Evolutionary conservation across 2,329 filamentous ascomycete species (phyloP).

Genomic region (Daldinia sp.): DNA sequence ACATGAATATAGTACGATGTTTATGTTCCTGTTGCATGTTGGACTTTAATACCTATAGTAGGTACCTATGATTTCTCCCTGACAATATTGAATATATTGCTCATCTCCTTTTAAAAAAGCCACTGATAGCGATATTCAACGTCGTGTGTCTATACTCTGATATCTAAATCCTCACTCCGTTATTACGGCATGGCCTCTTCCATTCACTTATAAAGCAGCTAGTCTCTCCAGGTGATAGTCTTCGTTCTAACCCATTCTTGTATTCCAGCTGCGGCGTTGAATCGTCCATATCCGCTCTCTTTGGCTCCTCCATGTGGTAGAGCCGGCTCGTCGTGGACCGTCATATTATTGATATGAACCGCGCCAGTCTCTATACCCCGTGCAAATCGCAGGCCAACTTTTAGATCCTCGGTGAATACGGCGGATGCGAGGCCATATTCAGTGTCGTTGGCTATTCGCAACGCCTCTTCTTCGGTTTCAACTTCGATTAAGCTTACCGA

Average conservation of each 20-base stretch:
- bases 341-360: slow-evolving; percentile 59
- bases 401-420: slow-evolving; percentile 73
- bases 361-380: slow-evolving; percentile 67
- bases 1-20: not conserved
- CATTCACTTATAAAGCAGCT: slow-evolving; percentile 3
- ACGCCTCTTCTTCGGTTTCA: slow-evolving; percentile 71
- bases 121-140: not conserved
- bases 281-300: slow-evolving; percentile 58
- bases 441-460: slow-evolving; percentile 75
- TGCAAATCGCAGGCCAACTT: slow-evolving; percentile 64
- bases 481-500: slow-evolving; percentile 71
- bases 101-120: not conserved
- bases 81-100: not conserved
- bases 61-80: not conserved
- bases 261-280: slow-evolving; percentile 50
- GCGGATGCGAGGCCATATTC: slow-evolving; percentile 75
- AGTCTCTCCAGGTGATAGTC: slow-evolving; percentile 51
- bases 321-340: slow-evolving; percentile 58
- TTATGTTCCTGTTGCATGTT: not conserved
- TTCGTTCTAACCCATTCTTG: slow-evolving; percentile 52
- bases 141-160: not conserved
- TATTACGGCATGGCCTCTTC: not conserved
- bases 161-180: not conserved
- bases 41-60: not conserved
- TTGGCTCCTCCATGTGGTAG: slow-evolving; percentile 59